Percentiles rank a stretch among this genome's conserved stretches.
Conservation (phyloP, 352 stramenopile species). For the Pythium scleroteichum region DNA sequence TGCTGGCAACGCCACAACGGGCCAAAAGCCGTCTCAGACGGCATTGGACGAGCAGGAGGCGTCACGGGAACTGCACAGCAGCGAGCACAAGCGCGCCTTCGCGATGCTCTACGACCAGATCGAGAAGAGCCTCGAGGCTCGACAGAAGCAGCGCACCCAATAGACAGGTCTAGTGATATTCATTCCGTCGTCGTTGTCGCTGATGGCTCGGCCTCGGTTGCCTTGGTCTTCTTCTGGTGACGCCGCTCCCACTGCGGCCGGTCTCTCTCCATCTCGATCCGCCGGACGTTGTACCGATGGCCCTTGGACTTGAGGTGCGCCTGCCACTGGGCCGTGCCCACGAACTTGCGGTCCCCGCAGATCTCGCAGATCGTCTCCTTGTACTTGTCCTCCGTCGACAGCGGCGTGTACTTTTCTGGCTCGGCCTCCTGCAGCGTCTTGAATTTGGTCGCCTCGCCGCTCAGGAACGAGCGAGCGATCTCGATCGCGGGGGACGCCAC, state of each 20-base stretch:
- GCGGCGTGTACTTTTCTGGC: conserved; percentile 40
- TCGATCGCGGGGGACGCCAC: conserved; percentile 62
- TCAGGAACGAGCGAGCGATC: conserved; percentile 66
- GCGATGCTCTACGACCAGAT: conserved; percentile 57
- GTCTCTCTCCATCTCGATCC: conserved; percentile 55
- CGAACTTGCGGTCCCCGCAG: conserved; percentile 68
- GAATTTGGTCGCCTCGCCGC: conserved; percentile 31
- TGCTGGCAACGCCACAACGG: neutral
- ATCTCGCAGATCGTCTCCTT: conserved; percentile 56
- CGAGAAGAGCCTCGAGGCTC: conserved; percentile 48
- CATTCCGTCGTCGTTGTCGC: no score
- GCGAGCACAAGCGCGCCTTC: conserved; percentile 63
- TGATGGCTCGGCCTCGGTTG: neutral
- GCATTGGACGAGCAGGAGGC: conserved; percentile 18
- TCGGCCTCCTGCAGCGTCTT: conserved; percentile 50
- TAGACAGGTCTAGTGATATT: conserved; percentile 5
- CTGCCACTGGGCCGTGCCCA: conserved; percentile 66
- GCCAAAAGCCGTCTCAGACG: neutral
- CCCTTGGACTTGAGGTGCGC: conserved; percentile 79
- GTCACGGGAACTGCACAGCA: conserved; percentile 32
- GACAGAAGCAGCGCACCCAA: conserved; percentile 44
- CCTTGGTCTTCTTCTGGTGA: conserved; percentile 27
- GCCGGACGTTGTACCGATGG: conserved; percentile 81
- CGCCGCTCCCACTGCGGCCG: conserved; percentile 20
- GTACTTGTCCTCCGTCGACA: conserved; percentile 59